Percentiles rank a stretch among this genome's conserved stretches.
Conservation (phyloP, 257 asterid genomes). For the Cruciata laevipes region DNA sequence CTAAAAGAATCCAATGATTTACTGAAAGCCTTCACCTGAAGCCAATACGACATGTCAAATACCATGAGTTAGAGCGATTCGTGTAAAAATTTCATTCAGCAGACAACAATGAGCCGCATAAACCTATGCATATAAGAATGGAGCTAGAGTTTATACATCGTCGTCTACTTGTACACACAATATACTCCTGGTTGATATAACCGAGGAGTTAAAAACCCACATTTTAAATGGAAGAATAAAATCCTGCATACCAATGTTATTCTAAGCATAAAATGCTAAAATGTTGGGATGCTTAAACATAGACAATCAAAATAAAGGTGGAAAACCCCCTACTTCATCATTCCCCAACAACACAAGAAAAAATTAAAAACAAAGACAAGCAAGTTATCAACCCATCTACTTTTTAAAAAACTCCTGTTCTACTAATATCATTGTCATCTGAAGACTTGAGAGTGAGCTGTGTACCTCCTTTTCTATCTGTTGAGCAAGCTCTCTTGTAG, state of each 20-base stretch:
- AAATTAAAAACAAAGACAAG: neutral
- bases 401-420: neutral
- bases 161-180: neutral
- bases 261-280: neutral
- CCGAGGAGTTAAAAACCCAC: neutral
- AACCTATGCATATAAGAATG: neutral
- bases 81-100: neutral
- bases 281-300: neutral
- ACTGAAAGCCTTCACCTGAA: constrained; percentile 88
- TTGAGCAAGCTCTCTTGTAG: constrained; percentile 93
- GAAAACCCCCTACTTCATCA: neutral
- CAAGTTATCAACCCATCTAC: neutral
- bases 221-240: neutral
- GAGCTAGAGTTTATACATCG: neutral
- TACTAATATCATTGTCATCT: neutral
- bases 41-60: neutral
- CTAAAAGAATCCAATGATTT: constrained; percentile 62
- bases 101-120: neutral
- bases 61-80: neutral
- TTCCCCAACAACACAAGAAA: neutral
- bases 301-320: neutral
- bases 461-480: constrained; percentile 86
- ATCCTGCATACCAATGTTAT: neutral
- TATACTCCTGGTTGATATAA: neutral
- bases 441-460: constrained; percentile 11